Base-by-base conservation (phyloP, 2,329 filamentous ascomycete genomes). In the Claviceps sp. region DNA sequence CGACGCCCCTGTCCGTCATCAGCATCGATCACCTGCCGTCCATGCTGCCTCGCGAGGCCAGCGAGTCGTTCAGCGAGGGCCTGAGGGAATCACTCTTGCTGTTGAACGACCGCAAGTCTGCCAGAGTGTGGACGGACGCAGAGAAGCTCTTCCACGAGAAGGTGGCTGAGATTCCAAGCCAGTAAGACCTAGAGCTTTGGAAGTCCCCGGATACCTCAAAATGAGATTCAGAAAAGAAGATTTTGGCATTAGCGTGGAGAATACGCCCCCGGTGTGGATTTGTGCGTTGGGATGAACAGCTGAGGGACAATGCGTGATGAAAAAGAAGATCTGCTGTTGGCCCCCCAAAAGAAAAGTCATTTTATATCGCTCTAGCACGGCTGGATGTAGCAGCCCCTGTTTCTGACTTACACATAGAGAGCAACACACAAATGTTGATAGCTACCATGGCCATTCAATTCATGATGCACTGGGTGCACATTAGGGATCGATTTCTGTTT, bases 1-100 rank as follows among this genome's bases (percentile, higher is more conserved):
- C 46, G 7, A 70, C 95, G 52, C 49, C 49, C 19, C 22, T 50
- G 19, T 83, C 79, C 47, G 87, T 96, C 59, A 95, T 96, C 68
- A 85, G 82, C 65, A 93, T 94, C 62, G 87, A 94, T 68, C 88
- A 94, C 64, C 75, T 94, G 50, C 88, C 89, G 4, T 85, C 82
- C 50, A 78, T 96, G 58, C 75, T 97, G 40, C 87, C 91, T 1
- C 77, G 91, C 50, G 91, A 96, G 71, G 84, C 89, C 26, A 89
- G 82, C 44, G 89, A 96, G 19, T 48, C 49, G 6, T 55, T 47
- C 26, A 47, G 47, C 8, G 44, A 44, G 10, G 41, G 49, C 10
- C 45, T 55, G 17, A 41, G 30, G 43, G 47, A 48, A n/a, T 48
- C 37, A 11, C 44, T 55, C 11, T 38, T 55, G 44, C 41, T 46